A percentile compares a stretch with the other conserved stretches of the same genome.
phyloP scores from a whole-genome alignment of 345 rosid genomes.

The Rubroshorea leprosula region DNA sequence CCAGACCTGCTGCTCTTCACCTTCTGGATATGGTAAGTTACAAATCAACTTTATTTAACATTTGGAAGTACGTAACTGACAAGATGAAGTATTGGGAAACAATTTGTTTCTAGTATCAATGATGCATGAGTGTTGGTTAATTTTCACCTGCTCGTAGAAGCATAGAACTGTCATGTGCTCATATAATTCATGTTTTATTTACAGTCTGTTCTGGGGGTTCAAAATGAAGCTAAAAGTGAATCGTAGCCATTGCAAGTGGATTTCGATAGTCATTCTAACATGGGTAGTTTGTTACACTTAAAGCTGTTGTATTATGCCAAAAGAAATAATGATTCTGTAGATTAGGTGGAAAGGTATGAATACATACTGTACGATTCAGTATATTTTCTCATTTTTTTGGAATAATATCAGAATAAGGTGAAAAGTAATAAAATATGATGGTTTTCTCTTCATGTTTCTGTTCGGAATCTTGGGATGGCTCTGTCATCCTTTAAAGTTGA shows the following conservation, averaged over 20 bases:
- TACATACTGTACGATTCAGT: not conserved
- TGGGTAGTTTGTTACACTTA: slow-evolving; percentile 17
- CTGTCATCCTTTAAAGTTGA: no score
- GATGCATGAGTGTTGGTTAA: no score
- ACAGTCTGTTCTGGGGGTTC: slow-evolving; percentile 20
- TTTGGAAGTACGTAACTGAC: no score
- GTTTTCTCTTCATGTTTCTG: no score
- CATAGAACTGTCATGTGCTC: not conserved
- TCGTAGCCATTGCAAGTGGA: not conserved
- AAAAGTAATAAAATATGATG: no score
- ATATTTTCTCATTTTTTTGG: not conserved
- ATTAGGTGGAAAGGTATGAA: not conserved
- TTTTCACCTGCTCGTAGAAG: no score
- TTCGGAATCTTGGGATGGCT: no score
- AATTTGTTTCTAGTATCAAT: no score
- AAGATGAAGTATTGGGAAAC: no score
- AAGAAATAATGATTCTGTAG: slow-evolving; percentile 1
- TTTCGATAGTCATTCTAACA: slow-evolving; percentile 1
- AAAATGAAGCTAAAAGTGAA: not conserved
- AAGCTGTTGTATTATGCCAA: slow-evolving; percentile 9
- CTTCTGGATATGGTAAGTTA: slow-evolving; percentile 59
- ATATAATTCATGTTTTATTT: not conserved
- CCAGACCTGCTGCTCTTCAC: slow-evolving; percentile 80
- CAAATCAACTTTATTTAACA: not conserved
- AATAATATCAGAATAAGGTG: not conserved